Evolutionary conservation across 2,329 filamentous ascomycete species (phyloP), one percentile per base, ranked within the genome.

Genomic region (Nannizziopsis barbatae): DNA sequence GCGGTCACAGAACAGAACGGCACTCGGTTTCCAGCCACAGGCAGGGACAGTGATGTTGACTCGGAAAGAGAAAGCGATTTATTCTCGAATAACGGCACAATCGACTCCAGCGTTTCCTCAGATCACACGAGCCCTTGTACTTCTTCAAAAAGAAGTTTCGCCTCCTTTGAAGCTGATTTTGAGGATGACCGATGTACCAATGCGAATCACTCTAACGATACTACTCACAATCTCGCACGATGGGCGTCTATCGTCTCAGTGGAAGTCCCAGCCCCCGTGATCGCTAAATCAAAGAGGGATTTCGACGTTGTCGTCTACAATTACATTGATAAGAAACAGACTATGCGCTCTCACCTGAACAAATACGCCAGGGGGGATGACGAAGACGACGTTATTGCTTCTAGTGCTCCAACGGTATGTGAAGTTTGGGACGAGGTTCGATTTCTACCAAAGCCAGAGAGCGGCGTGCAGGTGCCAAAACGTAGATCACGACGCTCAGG

Each of bases 311-410:
- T 50, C 10, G 32, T 50, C 22, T 32, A 15, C 42, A 41, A 9
- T 11, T 35, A 35, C 5, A 37, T 22, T 3, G 14, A 42, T 20
- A 18, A 30, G 11, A 33, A 17, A 10, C 9, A 15, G 10, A 4
- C 3, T 10, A 7, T 12, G n/a, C 27, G 9, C 7, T 5, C 38
- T 15, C 22, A 8, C 18, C 9, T 2, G n/a, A 32, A 5, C 10
- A 17, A 10, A 27, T 6, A 18, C 1, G 17, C 18, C 11, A 17
- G 35, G 2, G 37, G 42, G 8, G 41, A 46, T 15, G 45, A 51
- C 2, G 51, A 53, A 15, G 52, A 53, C 8, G 50, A 51, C 35
- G 33, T 50, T 49, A 45, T 50, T n/a, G 42, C 11, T 17, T 14
- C 35, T 15, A 32, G 36, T 43, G 49, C 36, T 14, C 46, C 51